Conservation (phyloP, 1,284 basidiomycete genomes). For the Athelia psychrophila region DNA sequence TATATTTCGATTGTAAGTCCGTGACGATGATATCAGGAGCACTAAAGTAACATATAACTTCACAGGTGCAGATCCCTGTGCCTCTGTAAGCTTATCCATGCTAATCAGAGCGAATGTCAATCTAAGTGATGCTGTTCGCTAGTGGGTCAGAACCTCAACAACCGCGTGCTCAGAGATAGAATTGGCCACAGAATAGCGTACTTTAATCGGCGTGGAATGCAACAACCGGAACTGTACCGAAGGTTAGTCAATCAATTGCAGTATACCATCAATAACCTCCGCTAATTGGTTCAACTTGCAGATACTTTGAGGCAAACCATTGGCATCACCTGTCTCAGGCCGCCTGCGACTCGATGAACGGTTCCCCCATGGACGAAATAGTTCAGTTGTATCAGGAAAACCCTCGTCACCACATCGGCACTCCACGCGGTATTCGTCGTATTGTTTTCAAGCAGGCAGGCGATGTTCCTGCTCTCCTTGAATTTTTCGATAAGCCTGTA, state of each 20-base stretch:
- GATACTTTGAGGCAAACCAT: slow-evolving; percentile 30
- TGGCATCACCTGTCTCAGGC: slow-evolving; percentile 34
- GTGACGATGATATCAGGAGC: background rate
- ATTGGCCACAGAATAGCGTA: slow-evolving; percentile 26
- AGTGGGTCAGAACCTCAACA: slow-evolving; percentile 40
- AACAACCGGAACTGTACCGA: slow-evolving; percentile 14
- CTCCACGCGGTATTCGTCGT: slow-evolving; percentile 21
- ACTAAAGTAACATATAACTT: background rate
- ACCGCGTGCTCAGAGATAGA: slow-evolving; percentile 16
- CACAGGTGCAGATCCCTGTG: slow-evolving; percentile 35
- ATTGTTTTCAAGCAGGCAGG: slow-evolving; percentile 27
- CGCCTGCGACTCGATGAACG: slow-evolving; percentile 22
- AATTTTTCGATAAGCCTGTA: background rate
- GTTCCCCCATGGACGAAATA: slow-evolving; percentile 35
- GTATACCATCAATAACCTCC: too few species aligned
- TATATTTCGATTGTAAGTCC: slow-evolving; percentile 39
- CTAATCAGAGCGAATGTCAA: background rate
- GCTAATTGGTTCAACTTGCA: too few species aligned
- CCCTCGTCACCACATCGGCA: slow-evolving; percentile 6
- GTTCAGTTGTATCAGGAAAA: slow-evolving; percentile 29
- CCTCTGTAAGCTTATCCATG: slow-evolving; percentile 27
- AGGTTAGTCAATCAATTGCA: slow-evolving; percentile 8
- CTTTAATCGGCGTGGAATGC: slow-evolving; percentile 16
- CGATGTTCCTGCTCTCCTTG: slow-evolving; percentile 20
- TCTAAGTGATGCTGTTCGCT: slow-evolving; percentile 1